Conservation (phyloP, 2,329 filamentous ascomycete genomes). For the Penicillium frequentans region DNA sequence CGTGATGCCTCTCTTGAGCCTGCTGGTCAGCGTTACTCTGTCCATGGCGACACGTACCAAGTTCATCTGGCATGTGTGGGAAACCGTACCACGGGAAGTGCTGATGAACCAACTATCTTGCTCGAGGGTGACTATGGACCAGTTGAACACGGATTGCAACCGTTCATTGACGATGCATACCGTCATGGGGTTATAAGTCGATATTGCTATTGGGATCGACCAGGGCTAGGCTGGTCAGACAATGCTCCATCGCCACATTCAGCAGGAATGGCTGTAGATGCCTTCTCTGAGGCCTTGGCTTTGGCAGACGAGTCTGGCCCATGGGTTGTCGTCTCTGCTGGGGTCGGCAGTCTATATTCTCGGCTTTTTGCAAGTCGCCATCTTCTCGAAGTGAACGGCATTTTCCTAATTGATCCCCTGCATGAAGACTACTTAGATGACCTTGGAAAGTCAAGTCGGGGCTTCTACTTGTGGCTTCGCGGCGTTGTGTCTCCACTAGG, state of each 20-base stretch:
- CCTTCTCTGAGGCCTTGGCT: slow-evolving; percentile 80
- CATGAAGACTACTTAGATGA: slow-evolving; percentile 79
- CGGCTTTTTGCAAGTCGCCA: slow-evolving; percentile 89
- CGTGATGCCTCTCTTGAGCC: slow-evolving; percentile 73
- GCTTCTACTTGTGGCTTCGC: slow-evolving; percentile 82
- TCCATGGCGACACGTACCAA: slow-evolving; percentile 81
- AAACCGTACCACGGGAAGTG: slow-evolving; percentile 58
- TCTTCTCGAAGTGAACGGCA: slow-evolving; percentile 68
- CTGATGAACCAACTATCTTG: slow-evolving; percentile 73
- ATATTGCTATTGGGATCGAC: slow-evolving; percentile 95
- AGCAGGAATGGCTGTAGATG: slow-evolving; percentile 88
- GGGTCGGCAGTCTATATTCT: slow-evolving; percentile 83
- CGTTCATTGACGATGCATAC: slow-evolving; percentile 73
- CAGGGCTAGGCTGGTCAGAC: slow-evolving; percentile 84
- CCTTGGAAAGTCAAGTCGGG: slow-evolving; percentile 66
- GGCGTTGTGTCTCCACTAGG: slow-evolving; percentile 87
- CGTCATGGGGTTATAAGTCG: slow-evolving; percentile 78
- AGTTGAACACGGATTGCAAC: slow-evolving; percentile 75
- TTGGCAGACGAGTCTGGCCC: slow-evolving; percentile 79
- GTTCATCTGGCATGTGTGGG: slow-evolving; percentile 85
- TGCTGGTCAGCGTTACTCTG: slow-evolving; percentile 73
- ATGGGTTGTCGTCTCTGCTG: slow-evolving; percentile 84
- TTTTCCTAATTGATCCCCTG: slow-evolving; percentile 82
- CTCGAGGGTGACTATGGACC: slow-evolving; percentile 81
- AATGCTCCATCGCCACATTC: slow-evolving; percentile 92